Evolutionary conservation across 163 green algal species (phyloP), one percentile per base, ranked within the genome.

Genomic region (Volvox carteri): DNA sequence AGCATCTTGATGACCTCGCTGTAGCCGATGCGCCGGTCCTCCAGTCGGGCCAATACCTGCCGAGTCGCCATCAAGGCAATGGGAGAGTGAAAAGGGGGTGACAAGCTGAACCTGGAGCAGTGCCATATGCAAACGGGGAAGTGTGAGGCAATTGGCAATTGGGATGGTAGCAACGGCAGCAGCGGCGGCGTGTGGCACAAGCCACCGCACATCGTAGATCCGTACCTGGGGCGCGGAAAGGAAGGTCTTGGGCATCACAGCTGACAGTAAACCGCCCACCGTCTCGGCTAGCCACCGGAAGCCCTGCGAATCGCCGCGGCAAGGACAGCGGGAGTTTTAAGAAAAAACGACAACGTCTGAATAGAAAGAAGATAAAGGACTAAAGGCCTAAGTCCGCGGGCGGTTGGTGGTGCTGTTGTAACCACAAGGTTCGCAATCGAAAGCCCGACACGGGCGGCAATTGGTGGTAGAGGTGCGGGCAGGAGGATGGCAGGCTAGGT

Each of bases 11-110:
- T 81, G 23, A 74, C 83, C 68, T 88, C 83, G 46, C 35, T 62
- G 68, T 88, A 88, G 25, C 83, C 83, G 68, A 88, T 88, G 23
- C 83, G 83, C 0, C 83, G 67, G 48, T 88, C 83, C 48, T 35
- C 25, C 25, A 88, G 83, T 28, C 52, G 52, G 18, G 67, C 39
- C 37, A 81, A n/a, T 37, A 88, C 46, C 80, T 86, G 48, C n/a
- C 54, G 28, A 30, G 54, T 25, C 11, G 70, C 11, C 3, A 8
- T 1, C 4, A 37, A 9, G 67, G 33, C 33, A 23, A 35, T 46
- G 46, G 67, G 58, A 19, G 11, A 70, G 58, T 5, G 35, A 37
- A 16, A 37, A 50, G 7, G 35, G 62, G n/a, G 62, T 5, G 5
- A n/a, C 62, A 30, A 7, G 30, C 19, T 19, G 56, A 14, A 14